A percentile compares a stretch with the other conserved stretches of the same genome.
Conservation (phyloP, 2,329 filamentous ascomycete species). For the Apiospora kogelbergensis region DNA sequence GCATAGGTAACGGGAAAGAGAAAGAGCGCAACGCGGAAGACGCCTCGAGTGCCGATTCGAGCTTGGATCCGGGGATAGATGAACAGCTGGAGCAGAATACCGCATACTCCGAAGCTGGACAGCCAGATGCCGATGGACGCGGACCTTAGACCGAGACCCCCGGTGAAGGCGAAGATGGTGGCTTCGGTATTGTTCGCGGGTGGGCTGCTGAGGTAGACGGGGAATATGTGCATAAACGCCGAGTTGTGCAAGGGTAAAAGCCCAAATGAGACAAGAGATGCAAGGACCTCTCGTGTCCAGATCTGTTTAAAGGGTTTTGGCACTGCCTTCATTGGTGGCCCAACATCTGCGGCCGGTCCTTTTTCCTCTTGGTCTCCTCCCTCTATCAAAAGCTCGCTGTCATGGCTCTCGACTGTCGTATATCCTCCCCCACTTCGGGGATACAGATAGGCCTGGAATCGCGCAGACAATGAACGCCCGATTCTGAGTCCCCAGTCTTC, state of each 20-base stretch:
- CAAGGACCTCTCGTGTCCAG: constrained; percentile 33
- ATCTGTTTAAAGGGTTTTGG: constrained; percentile 21
- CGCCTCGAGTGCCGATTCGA: constrained; percentile 57
- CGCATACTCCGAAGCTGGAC: constrained; percentile 59
- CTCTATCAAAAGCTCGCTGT: neutral
- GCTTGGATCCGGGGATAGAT: constrained; percentile 59
- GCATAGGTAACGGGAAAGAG: constrained; percentile 60
- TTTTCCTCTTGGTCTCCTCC: neutral
- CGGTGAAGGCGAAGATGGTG: constrained; percentile 49
- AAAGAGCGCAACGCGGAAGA: constrained; percentile 56
- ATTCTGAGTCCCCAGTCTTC: neutral
- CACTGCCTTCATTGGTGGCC: neutral
- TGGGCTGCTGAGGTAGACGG: constrained; percentile 59
- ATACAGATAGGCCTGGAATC: neutral
- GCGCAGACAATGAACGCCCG: neutral
- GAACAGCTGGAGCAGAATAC: constrained; percentile 60
- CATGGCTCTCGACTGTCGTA: neutral
- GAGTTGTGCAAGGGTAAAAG: constrained; percentile 63
- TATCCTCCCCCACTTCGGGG: neutral
- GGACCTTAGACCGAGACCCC: constrained; percentile 54
- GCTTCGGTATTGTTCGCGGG: constrained; percentile 42
- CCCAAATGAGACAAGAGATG: constrained; percentile 34
- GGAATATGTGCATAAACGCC: constrained; percentile 63
- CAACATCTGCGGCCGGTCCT: neutral
- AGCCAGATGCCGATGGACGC: constrained; percentile 42